These are phyloP conservation scores for Tricholomella constricta DNA, from an alignment of 768 basidiomycete genomes.

Conservation along the genomic window DNA sequence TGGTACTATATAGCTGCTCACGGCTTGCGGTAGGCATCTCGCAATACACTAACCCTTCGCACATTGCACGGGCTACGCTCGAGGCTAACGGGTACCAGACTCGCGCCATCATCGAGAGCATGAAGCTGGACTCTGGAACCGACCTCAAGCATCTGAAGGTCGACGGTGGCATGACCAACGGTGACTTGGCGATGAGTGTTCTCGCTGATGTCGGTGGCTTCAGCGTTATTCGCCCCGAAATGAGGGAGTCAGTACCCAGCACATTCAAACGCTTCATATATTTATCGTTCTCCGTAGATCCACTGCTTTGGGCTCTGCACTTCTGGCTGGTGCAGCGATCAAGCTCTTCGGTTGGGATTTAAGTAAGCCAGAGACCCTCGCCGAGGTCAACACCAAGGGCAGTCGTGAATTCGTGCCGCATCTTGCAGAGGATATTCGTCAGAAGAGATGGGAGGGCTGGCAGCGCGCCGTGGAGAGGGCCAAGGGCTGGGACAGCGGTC, in stretches of 20 bases:
- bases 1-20: neutral
- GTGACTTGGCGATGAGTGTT: conserved; percentile 84
- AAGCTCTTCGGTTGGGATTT: conserved; percentile 93
- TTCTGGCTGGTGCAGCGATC: conserved; percentile 90
- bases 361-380: conserved; percentile 75
- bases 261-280: neutral
- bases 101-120: conserved; percentile 91
- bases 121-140: conserved; percentile 85
- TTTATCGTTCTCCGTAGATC: conserved; percentile 51
- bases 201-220: conserved; percentile 92
- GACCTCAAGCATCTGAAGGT: conserved; percentile 88
- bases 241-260: conserved; percentile 81
- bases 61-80: conserved; percentile 92
- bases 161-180: conserved; percentile 98
- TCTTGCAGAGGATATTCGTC: conserved; percentile 52
- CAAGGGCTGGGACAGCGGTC: conserved; percentile 75
- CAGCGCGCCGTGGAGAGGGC: conserved; percentile 85
- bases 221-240: conserved; percentile 88
- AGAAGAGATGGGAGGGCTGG: conserved; percentile 80
- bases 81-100: conserved; percentile 98
- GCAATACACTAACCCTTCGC: conserved; percentile 86
- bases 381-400: conserved; percentile 85
- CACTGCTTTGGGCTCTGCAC: conserved; percentile 92
- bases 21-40: conserved; percentile 55
- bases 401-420: conserved; percentile 68